Percentiles rank a stretch among this genome's conserved stretches.
These are phyloP conservation scores for Stephania japonica DNA, from an alignment of 164 flowering plant species.

Conservation along the genomic window DNA sequence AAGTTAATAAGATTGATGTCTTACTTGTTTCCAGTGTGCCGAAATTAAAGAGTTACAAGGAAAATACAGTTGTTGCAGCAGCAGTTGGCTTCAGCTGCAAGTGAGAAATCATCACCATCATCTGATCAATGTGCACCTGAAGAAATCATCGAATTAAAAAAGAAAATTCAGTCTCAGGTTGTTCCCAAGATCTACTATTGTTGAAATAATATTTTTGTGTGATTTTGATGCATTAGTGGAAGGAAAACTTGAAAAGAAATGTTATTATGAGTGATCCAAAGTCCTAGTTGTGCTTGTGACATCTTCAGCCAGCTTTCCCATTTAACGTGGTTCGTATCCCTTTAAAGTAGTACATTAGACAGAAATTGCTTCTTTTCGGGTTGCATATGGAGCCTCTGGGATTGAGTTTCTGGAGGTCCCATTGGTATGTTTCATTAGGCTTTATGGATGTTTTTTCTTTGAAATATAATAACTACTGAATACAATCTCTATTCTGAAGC, in stretches of 20 bases:
- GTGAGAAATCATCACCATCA: constrained; percentile 30
- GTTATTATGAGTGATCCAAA: not conserved
- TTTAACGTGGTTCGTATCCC: not conserved
- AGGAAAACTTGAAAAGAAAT: not conserved
- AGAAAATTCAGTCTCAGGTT: constrained; percentile 77
- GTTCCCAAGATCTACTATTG: constrained; percentile 13
- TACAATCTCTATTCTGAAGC: not conserved
- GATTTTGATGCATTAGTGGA: not conserved
- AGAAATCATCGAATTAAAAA: constrained; percentile 58
- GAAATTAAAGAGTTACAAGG: constrained; percentile 69
- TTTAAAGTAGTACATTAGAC: not conserved
- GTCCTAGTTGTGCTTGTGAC: not conserved
- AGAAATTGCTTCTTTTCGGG: not conserved
- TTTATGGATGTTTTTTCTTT: not conserved
- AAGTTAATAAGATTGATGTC: not conserved
- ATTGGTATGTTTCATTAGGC: not conserved
- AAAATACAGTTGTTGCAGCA: constrained; percentile 59
- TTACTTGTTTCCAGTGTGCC: constrained; percentile 41
- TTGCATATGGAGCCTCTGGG: too few relatives aligned
- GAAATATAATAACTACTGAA: not conserved
- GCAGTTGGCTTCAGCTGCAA: constrained; percentile 40
- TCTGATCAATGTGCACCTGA: constrained; percentile 39
- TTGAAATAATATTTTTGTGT: not conserved
- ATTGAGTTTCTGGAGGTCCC: too few relatives aligned
- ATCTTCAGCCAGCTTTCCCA: not conserved